phyloP scores from a whole-genome alignment of 2,329 filamentous ascomycete genomes.

The Alternaria infectoria region DNA sequence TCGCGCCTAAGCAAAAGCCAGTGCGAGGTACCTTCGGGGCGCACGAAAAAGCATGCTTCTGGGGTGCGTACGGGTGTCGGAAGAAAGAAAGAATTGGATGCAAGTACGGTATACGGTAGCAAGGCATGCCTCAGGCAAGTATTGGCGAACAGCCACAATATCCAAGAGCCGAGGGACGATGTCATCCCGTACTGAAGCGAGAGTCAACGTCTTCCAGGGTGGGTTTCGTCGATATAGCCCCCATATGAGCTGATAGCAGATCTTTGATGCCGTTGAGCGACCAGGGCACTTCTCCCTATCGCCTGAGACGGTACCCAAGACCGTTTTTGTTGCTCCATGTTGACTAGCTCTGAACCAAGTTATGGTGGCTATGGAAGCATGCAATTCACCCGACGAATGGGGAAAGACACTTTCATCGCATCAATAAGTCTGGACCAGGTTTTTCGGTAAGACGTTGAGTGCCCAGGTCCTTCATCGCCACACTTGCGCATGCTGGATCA shows the following conservation, averaged over 20 bases:
- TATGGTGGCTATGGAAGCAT: neutral
- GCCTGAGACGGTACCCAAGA: neutral
- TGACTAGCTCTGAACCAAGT: neutral
- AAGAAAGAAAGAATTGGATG: conserved; percentile 13
- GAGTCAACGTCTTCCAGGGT: conserved; percentile 10
- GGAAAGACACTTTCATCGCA: neutral
- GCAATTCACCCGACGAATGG: conserved; percentile 12
- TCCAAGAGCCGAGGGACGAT: conserved; percentile 7
- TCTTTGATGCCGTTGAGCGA: conserved; percentile 10
- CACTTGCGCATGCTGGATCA: conserved; percentile 15
- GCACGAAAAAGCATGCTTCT: conserved; percentile 10
- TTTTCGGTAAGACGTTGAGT: conserved; percentile 12
- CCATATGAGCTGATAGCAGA: conserved; percentile 13
- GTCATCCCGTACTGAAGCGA: conserved; percentile 9
- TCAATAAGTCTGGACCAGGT: conserved; percentile 12
- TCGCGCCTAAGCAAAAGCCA: conserved; percentile 1
- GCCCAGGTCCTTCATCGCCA: conserved; percentile 9
- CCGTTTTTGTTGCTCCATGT: neutral
- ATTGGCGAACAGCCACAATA: neutral
- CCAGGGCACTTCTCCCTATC: conserved; percentile 12
- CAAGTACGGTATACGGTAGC: conserved; percentile 12
- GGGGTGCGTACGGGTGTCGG: conserved; percentile 12
- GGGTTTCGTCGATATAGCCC: conserved; percentile 6
- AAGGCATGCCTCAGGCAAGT: conserved; percentile 4
- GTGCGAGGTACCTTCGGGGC: conserved; percentile 8